These are phyloP conservation scores for Hymenoscyphus repandus DNA, from an alignment of 2,329 filamentous ascomycete species.

Conservation along the genomic window DNA sequence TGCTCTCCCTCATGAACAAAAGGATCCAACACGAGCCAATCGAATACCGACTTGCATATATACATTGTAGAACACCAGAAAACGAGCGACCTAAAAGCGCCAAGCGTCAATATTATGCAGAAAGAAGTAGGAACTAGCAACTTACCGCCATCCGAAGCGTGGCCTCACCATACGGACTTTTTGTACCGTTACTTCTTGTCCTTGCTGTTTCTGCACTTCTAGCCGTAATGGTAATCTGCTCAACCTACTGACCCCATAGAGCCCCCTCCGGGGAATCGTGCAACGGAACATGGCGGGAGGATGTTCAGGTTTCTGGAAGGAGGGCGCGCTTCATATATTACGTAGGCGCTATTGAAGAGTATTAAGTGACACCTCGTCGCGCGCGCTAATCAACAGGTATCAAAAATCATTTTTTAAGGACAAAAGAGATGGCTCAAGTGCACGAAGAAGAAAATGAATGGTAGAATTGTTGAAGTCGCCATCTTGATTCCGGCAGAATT, in stretches of 20 bases:
- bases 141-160: slow-evolving; percentile 15
- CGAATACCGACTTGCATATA: slow-evolving; percentile 39
- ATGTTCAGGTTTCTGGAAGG: background rate
- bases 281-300: slow-evolving; percentile 23
- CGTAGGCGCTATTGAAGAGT: no score
- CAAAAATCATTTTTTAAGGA: background rate
- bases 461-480: background rate
- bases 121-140: background rate
- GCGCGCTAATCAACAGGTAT: background rate
- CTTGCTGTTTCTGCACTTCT: slow-evolving; percentile 19
- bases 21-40: slow-evolving; percentile 41
- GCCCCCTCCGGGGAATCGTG: slow-evolving; percentile 14
- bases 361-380: background rate
- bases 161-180: slow-evolving; percentile 24
- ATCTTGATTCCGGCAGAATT: background rate
- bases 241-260: slow-evolving; percentile 21
- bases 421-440: background rate
- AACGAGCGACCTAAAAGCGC: slow-evolving; percentile 22
- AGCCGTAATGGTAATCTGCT: slow-evolving; percentile 24
- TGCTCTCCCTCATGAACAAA: slow-evolving; percentile 32
- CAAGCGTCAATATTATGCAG: background rate
- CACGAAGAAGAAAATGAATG: background rate
- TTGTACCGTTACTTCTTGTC: slow-evolving; percentile 19
- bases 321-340: background rate
- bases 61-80: slow-evolving; percentile 32